Evolutionary conservation across 345 rosid genomes (phyloP), one percentile per base, ranked within the genome.

Genomic region (Dipteronia sinensis): DNA sequence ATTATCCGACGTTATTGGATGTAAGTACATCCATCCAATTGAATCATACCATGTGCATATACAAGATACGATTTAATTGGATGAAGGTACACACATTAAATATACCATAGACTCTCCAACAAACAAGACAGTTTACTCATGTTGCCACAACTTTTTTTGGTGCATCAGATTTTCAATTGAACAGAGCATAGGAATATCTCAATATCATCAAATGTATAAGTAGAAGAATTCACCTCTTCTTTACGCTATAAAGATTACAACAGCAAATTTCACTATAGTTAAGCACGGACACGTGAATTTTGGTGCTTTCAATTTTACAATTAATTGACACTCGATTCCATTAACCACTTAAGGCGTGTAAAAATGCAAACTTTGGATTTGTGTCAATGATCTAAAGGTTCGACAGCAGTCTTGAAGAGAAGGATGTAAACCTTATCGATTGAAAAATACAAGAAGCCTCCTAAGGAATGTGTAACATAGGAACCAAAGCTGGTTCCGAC

Each of bases 401-500:
- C 98, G 59, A 95, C 98, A 9, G 91, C 92, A 40, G 99, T 95
- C 92, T 83, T 93, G 88, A 95, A 95, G 77, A 95, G 97, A 77
- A 95, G 96, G 86, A 95, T 86, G 77, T 93, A 90, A 84, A 90
- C 89, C 81, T 93, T 93, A 88, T 91, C 98, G 2, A 93, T 90
- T 20, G 97, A 95, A 83, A 91, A 95, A 77, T 93, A 95, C 88
- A 95, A 73, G 89, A 95, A 95, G 74, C 99, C 99, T 78, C 99
- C 98, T 0, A 84, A 73, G 1, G 99, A 95, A 87, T 95, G 98
- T 0, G 98, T 95, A 6, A 95, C 98, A 47, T 93, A 93, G 15
- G 99, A 95, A 66, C 99, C 98, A 74, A 93, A 95, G 86, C 99
- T 95, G 7, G 93, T 91, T 31, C 99, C 99, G 49, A 95, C 99